Evolutionary conservation across 495 filamentous ascomycete species (phyloP), one percentile per base, ranked within the genome.

Genomic region (Opeltia flavorubescens): DNA sequence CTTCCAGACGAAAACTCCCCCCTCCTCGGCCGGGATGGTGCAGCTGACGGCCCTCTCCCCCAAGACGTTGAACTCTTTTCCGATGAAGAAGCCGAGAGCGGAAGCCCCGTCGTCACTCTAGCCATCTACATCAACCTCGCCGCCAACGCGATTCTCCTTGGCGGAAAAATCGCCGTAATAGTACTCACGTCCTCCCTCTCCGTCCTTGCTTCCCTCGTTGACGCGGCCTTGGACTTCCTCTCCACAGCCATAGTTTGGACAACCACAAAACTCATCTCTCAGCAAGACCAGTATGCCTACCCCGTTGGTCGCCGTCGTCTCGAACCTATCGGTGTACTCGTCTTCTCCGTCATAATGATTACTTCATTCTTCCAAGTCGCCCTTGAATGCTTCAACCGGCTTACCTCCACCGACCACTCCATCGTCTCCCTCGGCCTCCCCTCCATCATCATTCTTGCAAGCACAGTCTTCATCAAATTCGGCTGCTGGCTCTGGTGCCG

Each of bases 401-500:
- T 95, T n/a, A 70, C 69, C 12, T 71, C 69, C 2, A 57, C 69
- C 1, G 71, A 89, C 44, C 83, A 78, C 40, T 66, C 73, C 20
- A 63, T 94, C 24, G 78, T 95, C 31, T 55, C 80, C 52, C 74
- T 95, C 17, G 71, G 77, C 0, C 55, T 80, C n/a, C 74, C 86
- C 0, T 79, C 87, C 2, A 81, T 93, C 36, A 63, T 63, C 18
- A 86, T 95, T 51, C 54, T 95, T 86, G 69, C 79, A 5, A 65
- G 70, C 24, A 95, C 89, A 0, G 81, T 95, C 21, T 56, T 88
- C 11, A 76, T 94, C 54, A 95, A 94, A 57, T 69, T 78, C 21
- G 45, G 74, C n/a, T 87, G 82, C 62, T 95, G 86, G 84, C 58
- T 94, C 24, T 95, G 83, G 83, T 94, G 88, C 59, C 84, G 86